Evolutionary conservation across 441 rosid genomes (phyloP).

Genomic region (Adansonia rubrostipa): DNA sequence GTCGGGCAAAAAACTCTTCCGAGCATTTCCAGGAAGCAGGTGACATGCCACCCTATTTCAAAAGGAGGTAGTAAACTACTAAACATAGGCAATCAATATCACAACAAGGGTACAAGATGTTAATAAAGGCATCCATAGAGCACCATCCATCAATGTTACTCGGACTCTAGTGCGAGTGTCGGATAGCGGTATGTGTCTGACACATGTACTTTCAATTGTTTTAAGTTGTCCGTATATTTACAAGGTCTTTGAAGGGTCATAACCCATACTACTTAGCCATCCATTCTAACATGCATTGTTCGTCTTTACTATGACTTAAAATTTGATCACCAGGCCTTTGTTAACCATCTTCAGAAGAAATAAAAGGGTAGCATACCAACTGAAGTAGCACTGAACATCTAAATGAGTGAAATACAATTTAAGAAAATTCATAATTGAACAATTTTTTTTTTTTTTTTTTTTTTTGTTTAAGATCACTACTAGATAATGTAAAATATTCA

Average conservation of each 20-base stretch:
- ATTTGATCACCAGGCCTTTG: neutral
- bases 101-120: conserved; percentile 12
- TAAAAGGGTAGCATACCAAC: neutral
- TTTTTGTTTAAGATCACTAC: neutral
- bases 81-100: conserved; percentile 19
- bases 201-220: too few species aligned
- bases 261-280: too few species aligned
- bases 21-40: conserved; percentile 99
- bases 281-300: neutral
- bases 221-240: too few species aligned
- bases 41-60: conserved; percentile 67
- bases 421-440: neutral
- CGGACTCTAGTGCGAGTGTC: too few species aligned
- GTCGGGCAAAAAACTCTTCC: conserved; percentile 78
- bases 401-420: conserved; percentile 2
- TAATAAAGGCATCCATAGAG: neutral
- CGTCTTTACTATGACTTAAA: neutral
- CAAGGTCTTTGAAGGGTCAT: too few species aligned
- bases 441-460: neutral
- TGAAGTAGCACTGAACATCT: neutral
- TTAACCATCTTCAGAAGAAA: neutral
- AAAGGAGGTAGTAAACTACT: conserved; percentile 23
- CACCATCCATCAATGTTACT: neutral
- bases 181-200: too few species aligned
- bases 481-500: neutral